A percentile compares a stretch with the other conserved stretches of the same genome.
phyloP scores from a whole-genome alignment of 2,329 filamentous ascomycete species.

The Alternaria brassicae region DNA sequence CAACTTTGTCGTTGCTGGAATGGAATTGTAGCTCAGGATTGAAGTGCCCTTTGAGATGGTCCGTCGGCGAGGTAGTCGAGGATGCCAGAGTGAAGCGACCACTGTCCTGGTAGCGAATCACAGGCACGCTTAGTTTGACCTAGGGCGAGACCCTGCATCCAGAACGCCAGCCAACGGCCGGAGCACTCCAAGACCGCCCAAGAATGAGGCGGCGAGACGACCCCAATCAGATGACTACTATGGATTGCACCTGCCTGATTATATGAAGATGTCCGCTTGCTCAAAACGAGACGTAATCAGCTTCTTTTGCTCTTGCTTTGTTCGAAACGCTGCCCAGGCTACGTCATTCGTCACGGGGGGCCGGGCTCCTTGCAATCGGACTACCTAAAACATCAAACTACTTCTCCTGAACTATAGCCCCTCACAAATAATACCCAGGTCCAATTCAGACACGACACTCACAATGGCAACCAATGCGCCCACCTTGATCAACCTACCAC shows the following conservation, averaged over 20 bases:
- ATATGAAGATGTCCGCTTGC: not conserved
- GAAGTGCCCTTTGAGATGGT: not conserved
- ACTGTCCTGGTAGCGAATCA: slow-evolving; percentile 12
- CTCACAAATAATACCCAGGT: not conserved
- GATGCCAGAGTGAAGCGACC: slow-evolving; percentile 6
- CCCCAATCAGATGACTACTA: not conserved
- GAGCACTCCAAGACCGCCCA: not conserved
- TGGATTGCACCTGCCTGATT: not conserved
- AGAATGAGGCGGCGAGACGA: slow-evolving; percentile 11
- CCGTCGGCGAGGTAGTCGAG: not conserved
- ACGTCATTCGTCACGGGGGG: slow-evolving; percentile 18
- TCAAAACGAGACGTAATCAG: not conserved
- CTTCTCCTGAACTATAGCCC: slow-evolving; percentile 17
- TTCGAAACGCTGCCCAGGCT: slow-evolving; percentile 3
- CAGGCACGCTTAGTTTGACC: not conserved
- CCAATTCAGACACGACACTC: slow-evolving; percentile 6
- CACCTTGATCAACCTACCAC: slow-evolving; percentile 83
- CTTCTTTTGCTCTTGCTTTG: slow-evolving; percentile 1
- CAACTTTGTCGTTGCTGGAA: not conserved
- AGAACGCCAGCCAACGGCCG: slow-evolving; percentile 11
- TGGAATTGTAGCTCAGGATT: not conserved
- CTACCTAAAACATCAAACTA: slow-evolving; percentile 7
- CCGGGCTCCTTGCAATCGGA: slow-evolving; percentile 3
- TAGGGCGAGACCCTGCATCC: slow-evolving; percentile 19
- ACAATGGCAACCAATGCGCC: slow-evolving; percentile 56